Conservation (phyloP, 352 stramenopile genomes). For the Pythium guiyangense region DNA sequence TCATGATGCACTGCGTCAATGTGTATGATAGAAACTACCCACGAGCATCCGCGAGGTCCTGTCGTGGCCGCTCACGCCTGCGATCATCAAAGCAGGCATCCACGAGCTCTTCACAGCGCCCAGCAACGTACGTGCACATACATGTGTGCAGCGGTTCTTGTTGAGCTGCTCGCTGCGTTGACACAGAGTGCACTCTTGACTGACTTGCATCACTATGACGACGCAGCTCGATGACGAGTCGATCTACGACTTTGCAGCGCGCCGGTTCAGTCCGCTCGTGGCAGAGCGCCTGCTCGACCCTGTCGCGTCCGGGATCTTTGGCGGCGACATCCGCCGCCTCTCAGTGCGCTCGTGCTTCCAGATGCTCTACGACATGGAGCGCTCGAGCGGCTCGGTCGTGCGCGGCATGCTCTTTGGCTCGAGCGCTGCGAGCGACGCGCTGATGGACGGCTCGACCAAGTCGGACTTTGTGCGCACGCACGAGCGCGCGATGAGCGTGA, state of each 20-base stretch:
- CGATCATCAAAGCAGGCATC: constrained; percentile 51
- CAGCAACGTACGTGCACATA: constrained; percentile 12
- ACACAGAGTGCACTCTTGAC: not conserved
- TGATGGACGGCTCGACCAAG: constrained; percentile 67
- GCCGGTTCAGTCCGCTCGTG: constrained; percentile 75
- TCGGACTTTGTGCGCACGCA: constrained; percentile 67
- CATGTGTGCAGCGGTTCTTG: not conserved
- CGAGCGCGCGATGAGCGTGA: constrained; percentile 80
- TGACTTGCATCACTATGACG: too few relatives aligned
- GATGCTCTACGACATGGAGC: constrained; percentile 76
- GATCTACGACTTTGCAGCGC: constrained; percentile 72
- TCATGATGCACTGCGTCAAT: not conserved
- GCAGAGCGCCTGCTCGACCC: constrained; percentile 78
- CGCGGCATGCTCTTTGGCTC: constrained; percentile 62
- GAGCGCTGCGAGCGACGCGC: constrained; percentile 18
- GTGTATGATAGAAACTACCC: constrained; percentile 51
- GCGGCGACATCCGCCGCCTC: too few relatives aligned
- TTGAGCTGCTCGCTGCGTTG: not conserved
- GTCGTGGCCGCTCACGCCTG: constrained; percentile 51
- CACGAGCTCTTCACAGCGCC: constrained; percentile 56
- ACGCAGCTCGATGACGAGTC: constrained; percentile 59
- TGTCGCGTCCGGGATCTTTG: constrained; percentile 67
- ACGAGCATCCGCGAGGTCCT: constrained; percentile 48
- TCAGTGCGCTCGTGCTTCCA: constrained; percentile 79
- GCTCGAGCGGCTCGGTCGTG: constrained; percentile 71